These are phyloP conservation scores for Dittrichia graveolens DNA, from an alignment of 129 eudicot species.

Conservation along the genomic window DNA sequence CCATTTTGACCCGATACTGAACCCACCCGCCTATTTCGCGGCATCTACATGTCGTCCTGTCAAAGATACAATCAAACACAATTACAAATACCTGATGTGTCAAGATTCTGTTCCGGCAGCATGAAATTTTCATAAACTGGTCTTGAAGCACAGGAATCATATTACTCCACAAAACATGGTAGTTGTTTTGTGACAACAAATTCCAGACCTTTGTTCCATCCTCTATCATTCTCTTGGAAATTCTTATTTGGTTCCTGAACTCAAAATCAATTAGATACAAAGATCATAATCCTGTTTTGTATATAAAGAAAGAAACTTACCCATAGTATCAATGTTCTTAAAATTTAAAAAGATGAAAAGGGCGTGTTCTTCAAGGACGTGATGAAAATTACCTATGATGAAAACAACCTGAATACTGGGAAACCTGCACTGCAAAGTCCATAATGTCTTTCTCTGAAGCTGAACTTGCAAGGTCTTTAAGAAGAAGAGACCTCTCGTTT, in stretches of 20 bases:
- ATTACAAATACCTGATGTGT: conserved; percentile 55
- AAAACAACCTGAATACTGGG: conserved; percentile 78
- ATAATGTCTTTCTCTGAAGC: conserved; percentile 54
- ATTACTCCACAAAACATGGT: conserved; percentile 74
- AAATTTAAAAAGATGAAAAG: background rate
- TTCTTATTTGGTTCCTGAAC: conserved; percentile 69
- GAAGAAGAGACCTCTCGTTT: conserved; percentile 61
- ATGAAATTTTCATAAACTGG: conserved; percentile 59
- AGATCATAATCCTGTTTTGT: background rate
- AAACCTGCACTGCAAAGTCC: conserved; percentile 70
- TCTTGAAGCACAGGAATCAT: conserved; percentile 54
- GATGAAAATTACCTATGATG: conserved; percentile 72
- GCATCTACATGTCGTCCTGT: background rate
- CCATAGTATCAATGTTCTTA: background rate
- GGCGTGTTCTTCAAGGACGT: background rate
- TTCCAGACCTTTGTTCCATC: conserved; percentile 85
- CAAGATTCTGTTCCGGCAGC: conserved; percentile 63
- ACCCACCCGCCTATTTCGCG: background rate
- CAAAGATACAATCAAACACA: conserved; percentile 15
- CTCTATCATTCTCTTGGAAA: conserved; percentile 77
- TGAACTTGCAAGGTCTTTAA: conserved; percentile 61
- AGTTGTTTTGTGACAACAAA: conserved; percentile 48
- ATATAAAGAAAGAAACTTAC: conserved; percentile 7
- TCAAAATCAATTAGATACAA: conserved; percentile 1
- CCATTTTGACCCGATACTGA: background rate